Conservation (phyloP, 208 protist genomes). For the Leptomonas pyrrhocoris region DNA sequence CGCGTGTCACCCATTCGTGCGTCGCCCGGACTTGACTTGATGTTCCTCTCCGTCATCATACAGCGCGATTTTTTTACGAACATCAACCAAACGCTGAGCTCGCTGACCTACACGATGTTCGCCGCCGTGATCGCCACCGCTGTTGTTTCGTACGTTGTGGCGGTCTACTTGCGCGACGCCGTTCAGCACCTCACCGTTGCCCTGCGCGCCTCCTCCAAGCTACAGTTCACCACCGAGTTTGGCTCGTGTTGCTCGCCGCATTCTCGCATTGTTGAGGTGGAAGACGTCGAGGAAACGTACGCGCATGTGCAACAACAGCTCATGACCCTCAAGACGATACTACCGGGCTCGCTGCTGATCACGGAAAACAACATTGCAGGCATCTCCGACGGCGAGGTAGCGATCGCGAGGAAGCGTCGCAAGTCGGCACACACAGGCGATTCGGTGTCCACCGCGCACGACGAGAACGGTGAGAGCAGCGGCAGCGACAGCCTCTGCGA, state of each 20-base stretch:
- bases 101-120: constrained; percentile 17
- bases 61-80: constrained; percentile 25
- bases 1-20: constrained; percentile 14
- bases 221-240: constrained; percentile 19
- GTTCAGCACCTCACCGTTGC: constrained; percentile 21
- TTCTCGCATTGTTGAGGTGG: constrained; percentile 23
- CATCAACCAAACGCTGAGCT: constrained; percentile 14
- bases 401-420: background rate
- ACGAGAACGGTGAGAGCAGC: background rate
- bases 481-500: background rate
- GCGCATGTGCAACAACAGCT: constrained; percentile 30
- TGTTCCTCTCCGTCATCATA: constrained; percentile 29
- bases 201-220: constrained; percentile 21
- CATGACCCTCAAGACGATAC: constrained; percentile 24
- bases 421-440: background rate
- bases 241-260: background rate
- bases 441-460: too few relatives aligned
- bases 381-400: constrained; percentile 4
- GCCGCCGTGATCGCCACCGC: constrained; percentile 1
- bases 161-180: constrained; percentile 17
- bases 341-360: constrained; percentile 28
- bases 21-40: background rate
- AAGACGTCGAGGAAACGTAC: constrained; percentile 22
- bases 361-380: background rate
- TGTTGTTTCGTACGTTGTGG: constrained; percentile 11